Evolutionary conservation across 768 basidiomycete species (phyloP), one percentile per base, ranked within the genome.

Genomic region (Kwoniella mangroviensis): DNA sequence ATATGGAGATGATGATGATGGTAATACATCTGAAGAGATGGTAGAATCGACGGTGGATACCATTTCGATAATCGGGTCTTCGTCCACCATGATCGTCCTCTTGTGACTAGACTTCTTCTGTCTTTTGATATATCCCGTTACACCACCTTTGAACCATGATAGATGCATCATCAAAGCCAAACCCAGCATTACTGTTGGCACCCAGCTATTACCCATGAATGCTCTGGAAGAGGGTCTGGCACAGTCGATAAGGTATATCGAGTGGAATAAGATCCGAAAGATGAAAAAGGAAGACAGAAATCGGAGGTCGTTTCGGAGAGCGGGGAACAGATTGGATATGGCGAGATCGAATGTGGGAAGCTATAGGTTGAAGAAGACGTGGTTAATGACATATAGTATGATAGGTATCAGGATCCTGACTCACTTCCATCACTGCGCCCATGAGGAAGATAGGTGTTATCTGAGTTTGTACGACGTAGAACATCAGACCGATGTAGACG

Each of bases 261-360:
- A 15, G 72, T 89, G 87, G 58, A 88, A 81, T 5, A 77, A 49
- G 52, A 89, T 88, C 26, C 88, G 85, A 24, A 87, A 86, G 53
- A 79, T n/a, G 76, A 89, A 88, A 79, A 88, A 89, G 6, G 83
- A 72, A 1, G 84, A 10, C 0, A 86, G 86, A 78, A 89, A 89
- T 45, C 87, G 65, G 63, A 80, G n/a, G 75, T 88, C 86, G 56
- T 86, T 86, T 58, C 88, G 85, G 9, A 86, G 41, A 12, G 70
- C 69, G 9, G 88, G 86, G 71, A 81, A 76, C 34, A 89, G 83
- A 57, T 85, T 85, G 22, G 84, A 84, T 11, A 87, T 51, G 17
- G 86, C 87, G 11, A 89, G 84, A 43, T 88, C 72, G 71, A 88
- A 86, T 0, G 88, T 89, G 7, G 88, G 88, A 34, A 88, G 78